Evolutionary conservation across 352 stramenopile species (phyloP), one percentile per base, ranked within the genome.

Genomic region (Phytophthora aleatoria): DNA sequence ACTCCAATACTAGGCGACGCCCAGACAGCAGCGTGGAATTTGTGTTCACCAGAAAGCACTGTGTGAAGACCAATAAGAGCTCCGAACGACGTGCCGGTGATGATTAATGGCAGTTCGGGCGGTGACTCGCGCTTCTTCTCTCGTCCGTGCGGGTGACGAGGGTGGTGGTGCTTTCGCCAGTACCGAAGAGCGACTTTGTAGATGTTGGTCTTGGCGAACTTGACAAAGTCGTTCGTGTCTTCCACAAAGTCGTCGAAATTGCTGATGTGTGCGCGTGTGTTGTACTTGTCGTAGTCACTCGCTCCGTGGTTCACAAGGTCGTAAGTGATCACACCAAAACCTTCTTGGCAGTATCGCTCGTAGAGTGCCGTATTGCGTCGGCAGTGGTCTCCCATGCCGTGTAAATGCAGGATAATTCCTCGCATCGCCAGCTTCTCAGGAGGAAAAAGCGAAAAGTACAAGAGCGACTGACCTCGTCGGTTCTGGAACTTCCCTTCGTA

Each of bases 371-470:
- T 77, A 60, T 79, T 88, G 8, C 81, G 72, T 35, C 77, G 73
- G 27, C 72, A 76, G 58, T 90, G 81, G 53, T 90, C 81, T 10
- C 77, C 79, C 61, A 90, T 79, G 36, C 81, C 81, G 56, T 90
- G 79, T 38, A 90, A 57, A 36, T 83, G 79, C 11, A 90, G 36
- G 11, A 88, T 62, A 60, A 90, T 66, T 45, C 77, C 81, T 16
- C 79, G 69, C 53, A 88, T 62, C 9, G 68, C 62, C 24, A 68
- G 33, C 20, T 65, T 56, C 54, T 77, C 50, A 9, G 79, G 67
- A 2, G 81, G 78, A 35, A 87, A 87, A 15, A 88, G 73, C 3
- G 74, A 67, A 43, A 73, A 83, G 65, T 90, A 87, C 36, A 83
- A 82, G 39, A 87, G 71, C 43, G 61, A 69, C 53, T 85, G 77